Percentiles rank a stretch among this genome's conserved stretches.
phyloP scores from a whole-genome alignment of 108 stramenopile genomes.

The Pseudonitzschia multiseries region DNA sequence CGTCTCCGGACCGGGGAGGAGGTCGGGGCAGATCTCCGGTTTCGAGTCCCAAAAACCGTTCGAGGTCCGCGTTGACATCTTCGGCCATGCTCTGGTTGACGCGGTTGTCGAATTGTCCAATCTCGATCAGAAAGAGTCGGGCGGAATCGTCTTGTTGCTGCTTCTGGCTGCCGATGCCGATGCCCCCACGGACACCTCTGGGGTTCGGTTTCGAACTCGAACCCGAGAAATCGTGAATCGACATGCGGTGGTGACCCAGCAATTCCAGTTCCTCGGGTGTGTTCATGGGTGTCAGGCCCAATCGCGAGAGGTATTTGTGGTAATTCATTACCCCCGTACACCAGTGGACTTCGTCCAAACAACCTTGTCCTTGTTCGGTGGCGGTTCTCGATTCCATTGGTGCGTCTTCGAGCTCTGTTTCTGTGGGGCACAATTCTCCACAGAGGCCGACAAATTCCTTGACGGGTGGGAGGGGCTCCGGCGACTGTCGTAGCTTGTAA shows the following conservation, averaged over 20 bases:
- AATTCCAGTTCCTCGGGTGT: slow-evolving; percentile 15
- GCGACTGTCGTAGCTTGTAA: slow-evolving; percentile 22
- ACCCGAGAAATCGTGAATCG: slow-evolving; percentile 9
- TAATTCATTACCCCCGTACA: slow-evolving; percentile 13
- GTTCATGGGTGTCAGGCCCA: slow-evolving; percentile 20
- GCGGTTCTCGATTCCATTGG: background rate
- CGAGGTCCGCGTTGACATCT: slow-evolving; percentile 2
- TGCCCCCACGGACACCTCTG: background rate
- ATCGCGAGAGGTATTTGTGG: slow-evolving; percentile 13
- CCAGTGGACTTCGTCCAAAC: background rate
- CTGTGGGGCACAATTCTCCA: background rate
- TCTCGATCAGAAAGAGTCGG: slow-evolving; percentile 24
- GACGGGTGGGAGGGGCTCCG: background rate
- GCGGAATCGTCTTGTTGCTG: background rate
- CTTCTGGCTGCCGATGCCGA: background rate
- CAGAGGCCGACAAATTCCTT: background rate
- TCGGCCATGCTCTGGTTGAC: slow-evolving; percentile 10
- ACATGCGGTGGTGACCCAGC: slow-evolving; percentile 10
- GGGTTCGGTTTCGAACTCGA: background rate
- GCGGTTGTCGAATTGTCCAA: slow-evolving; percentile 19
- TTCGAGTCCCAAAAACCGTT: background rate
- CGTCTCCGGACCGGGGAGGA: background rate
- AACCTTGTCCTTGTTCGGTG: background rate
- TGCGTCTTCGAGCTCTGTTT: background rate
- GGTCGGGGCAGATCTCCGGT: background rate